A percentile compares a stretch with the other conserved stretches of the same genome.
Evolutionary conservation across 2,329 filamentous ascomycete genomes (phyloP).

Genomic region (Lasiodiplodia sp.): DNA sequence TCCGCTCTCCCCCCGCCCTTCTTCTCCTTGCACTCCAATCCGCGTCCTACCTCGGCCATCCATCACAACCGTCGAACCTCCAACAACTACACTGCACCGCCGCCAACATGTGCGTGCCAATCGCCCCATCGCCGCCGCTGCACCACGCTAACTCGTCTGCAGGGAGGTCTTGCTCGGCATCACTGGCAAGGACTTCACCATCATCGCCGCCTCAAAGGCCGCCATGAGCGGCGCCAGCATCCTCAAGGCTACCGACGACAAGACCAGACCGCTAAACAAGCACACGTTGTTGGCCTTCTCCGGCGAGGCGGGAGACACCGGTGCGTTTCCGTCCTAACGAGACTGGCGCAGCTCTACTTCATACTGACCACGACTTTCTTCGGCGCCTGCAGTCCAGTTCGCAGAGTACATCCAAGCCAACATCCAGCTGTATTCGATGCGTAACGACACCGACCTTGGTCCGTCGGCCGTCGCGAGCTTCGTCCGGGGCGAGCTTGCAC

Average conservation of each 20-base stretch:
- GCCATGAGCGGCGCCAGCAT: slow-evolving; percentile 97
- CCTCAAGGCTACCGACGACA: slow-evolving; percentile 94
- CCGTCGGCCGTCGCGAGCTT: slow-evolving; percentile 90
- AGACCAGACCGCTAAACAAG: slow-evolving; percentile 91
- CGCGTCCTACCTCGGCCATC: not conserved
- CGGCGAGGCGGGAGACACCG: slow-evolving; percentile 94
- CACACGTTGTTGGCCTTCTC: slow-evolving; percentile 95
- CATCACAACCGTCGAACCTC: not conserved
- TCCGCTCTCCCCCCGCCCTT: slow-evolving; percentile 4
- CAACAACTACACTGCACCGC: slow-evolving; percentile 1
- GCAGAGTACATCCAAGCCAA: slow-evolving; percentile 99
- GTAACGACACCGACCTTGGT: slow-evolving; percentile 90
- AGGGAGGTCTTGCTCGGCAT: slow-evolving; percentile 99
- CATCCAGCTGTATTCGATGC: slow-evolving; percentile 97
- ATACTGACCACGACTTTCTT: slow-evolving; percentile 32
- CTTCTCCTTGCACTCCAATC: not conserved
- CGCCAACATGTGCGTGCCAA: slow-evolving; percentile 28
- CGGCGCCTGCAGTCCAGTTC: slow-evolving; percentile 78
- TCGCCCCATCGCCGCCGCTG: slow-evolving; percentile 2
- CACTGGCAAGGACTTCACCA: slow-evolving; percentile 98
- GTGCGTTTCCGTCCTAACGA: slow-evolving; percentile 57
- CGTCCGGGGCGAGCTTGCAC: slow-evolving; percentile 90
- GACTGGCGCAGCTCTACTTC: slow-evolving; percentile 22
- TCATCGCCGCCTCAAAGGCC: slow-evolving; percentile 97
- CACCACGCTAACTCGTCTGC: slow-evolving; percentile 3